These are phyloP conservation scores for Jatropha multifida DNA, from an alignment of 441 rosid genomes.

Conservation along the genomic window DNA sequence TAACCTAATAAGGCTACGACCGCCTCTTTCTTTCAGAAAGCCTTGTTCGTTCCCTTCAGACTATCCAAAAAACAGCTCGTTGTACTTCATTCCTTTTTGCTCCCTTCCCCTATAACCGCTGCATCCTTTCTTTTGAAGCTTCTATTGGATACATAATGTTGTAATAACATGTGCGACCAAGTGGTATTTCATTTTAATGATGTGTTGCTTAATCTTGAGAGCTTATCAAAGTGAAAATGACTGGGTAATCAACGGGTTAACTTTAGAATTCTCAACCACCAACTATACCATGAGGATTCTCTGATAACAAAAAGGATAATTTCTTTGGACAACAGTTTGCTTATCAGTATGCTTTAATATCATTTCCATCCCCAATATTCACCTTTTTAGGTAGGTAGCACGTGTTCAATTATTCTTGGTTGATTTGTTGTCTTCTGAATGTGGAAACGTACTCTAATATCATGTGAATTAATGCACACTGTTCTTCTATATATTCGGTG, in stretches of 20 bases:
- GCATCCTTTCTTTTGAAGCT: not conserved
- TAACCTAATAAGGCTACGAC: not conserved
- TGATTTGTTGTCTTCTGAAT: not conserved
- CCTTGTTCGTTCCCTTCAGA: not conserved
- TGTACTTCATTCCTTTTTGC: not conserved
- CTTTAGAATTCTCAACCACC: not conserved
- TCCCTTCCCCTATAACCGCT: not conserved
- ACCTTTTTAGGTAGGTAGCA: not conserved
- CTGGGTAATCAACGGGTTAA: not conserved
- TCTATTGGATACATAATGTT: not conserved
- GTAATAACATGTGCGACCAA: not conserved
- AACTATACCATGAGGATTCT: not conserved
- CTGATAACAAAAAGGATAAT: not conserved
- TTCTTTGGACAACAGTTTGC: not conserved
- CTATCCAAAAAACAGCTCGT: not conserved
- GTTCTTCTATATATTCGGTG: slow-evolving; percentile 2
- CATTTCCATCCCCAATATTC: not conserved
- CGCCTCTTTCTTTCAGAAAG: not conserved
- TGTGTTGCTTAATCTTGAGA: not conserved
- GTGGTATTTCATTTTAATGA: too few relatives aligned
- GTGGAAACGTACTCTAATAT: not conserved
- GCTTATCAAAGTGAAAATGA: not conserved
- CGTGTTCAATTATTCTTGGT: not conserved
- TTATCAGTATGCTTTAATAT: not conserved
- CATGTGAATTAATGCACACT: not conserved